Conservation (phyloP, 2,329 filamentous ascomycete genomes). For the Didymella exigua region DNA sequence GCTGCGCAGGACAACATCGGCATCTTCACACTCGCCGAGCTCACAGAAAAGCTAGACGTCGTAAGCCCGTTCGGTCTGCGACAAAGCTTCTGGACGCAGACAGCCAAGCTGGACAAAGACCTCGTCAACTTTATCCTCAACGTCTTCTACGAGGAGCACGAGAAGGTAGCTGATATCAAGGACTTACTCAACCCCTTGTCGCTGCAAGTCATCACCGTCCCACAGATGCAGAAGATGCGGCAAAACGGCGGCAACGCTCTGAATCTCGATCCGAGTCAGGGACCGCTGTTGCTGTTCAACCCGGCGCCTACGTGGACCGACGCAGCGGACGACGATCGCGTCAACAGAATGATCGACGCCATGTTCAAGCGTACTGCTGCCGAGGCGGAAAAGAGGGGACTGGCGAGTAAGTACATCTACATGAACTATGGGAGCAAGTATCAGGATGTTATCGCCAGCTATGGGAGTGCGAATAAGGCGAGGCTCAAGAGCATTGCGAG, state of each 20-base stretch:
- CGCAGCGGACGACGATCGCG: slow-evolving; percentile 20
- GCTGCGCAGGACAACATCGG: slow-evolving; percentile 31
- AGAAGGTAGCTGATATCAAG: background rate
- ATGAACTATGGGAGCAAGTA: slow-evolving; percentile 56
- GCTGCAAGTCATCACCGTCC: slow-evolving; percentile 21
- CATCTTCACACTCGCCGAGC: slow-evolving; percentile 28
- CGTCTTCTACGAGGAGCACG: slow-evolving; percentile 15
- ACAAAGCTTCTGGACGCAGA: slow-evolving; percentile 20
- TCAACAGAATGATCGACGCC: slow-evolving; percentile 15
- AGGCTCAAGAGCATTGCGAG: slow-evolving; percentile 43
- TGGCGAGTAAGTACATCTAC: slow-evolving; percentile 47
- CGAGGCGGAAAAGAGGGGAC: slow-evolving; percentile 9
- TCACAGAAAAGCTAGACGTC: slow-evolving; percentile 23
- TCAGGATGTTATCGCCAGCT: slow-evolving; percentile 52
- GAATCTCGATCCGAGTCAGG: slow-evolving; percentile 22
- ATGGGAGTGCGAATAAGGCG: slow-evolving; percentile 47
- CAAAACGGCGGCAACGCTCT: slow-evolving; percentile 28
- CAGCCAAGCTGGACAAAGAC: slow-evolving; percentile 21
- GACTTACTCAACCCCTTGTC: slow-evolving; percentile 1
- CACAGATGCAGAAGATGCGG: slow-evolving; percentile 26
- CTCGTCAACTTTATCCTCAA: slow-evolving; percentile 17
- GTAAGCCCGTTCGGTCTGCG: slow-evolving; percentile 5
- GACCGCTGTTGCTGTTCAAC: slow-evolving; percentile 28
- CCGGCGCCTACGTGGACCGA: slow-evolving; percentile 26
- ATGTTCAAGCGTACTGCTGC: slow-evolving; percentile 12